These are phyloP conservation scores for Solanum sejunctum DNA, from an alignment of 257 asterid genomes.

Conservation along the genomic window DNA sequence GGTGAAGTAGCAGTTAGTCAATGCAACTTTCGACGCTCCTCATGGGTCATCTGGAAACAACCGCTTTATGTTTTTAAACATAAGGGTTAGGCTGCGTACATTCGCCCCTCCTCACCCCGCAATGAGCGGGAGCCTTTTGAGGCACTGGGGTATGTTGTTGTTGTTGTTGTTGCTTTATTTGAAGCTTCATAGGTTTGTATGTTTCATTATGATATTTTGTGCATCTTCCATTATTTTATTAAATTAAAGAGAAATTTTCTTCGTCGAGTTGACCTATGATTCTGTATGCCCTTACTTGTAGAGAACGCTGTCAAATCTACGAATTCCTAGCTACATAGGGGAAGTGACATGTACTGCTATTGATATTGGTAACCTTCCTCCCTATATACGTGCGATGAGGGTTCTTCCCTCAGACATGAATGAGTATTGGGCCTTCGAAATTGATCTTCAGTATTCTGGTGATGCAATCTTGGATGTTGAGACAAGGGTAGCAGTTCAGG, in stretches of 20 bases:
- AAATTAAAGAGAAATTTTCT: not conserved
- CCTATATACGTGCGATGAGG: constrained; percentile 78
- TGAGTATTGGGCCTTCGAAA: constrained; percentile 78
- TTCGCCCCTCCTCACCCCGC: too few species aligned
- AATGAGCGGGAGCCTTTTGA: too few species aligned
- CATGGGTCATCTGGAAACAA: too few species aligned
- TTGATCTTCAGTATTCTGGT: constrained; percentile 77
- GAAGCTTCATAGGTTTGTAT: not conserved
- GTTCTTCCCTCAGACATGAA: constrained; percentile 77
- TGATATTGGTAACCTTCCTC: constrained; percentile 84
- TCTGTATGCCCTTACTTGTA: constrained; percentile 2
- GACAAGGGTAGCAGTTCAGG: constrained; percentile 82
- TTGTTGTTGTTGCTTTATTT: too few species aligned
- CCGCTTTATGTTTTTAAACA: too few species aligned
- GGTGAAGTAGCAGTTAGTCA: too few species aligned
- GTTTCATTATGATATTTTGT: not conserved
- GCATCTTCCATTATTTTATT: not conserved
- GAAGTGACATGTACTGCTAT: constrained; percentile 68
- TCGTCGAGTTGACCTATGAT: not conserved
- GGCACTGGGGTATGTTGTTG: too few species aligned
- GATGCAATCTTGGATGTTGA: constrained; percentile 59
- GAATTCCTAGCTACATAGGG: constrained; percentile 76
- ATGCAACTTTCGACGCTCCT: too few species aligned
- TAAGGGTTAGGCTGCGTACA: too few species aligned
- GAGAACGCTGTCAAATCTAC: constrained; percentile 69